These are phyloP conservation scores for Trichomonas tenax DNA, from an alignment of 208 protist species.

Conservation along the genomic window DNA sequence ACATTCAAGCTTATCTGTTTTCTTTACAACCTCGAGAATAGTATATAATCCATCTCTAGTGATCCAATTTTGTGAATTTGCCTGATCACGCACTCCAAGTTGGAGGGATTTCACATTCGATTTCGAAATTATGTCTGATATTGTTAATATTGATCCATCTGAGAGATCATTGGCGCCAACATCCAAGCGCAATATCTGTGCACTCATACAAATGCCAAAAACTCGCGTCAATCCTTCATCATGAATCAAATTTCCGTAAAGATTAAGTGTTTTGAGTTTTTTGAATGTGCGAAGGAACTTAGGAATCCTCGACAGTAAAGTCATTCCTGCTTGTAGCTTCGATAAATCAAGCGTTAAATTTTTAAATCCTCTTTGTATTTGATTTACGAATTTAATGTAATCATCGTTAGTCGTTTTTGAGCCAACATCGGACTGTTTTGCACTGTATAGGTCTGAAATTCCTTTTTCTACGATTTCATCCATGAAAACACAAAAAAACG, in stretches of 20 bases:
- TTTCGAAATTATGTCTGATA: background rate
- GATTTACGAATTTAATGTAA: background rate
- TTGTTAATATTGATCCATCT: background rate
- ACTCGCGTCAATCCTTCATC: background rate
- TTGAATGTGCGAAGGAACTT: background rate
- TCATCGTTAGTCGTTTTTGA: background rate
- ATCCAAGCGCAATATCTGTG: background rate
- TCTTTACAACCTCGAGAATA: background rate
- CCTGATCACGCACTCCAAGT: background rate
- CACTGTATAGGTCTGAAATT: background rate
- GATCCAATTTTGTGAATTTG: background rate
- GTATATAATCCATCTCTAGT: background rate
- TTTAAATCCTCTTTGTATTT: background rate
- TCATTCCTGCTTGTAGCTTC: background rate
- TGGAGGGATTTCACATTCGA: background rate
- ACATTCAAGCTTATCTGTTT: background rate
- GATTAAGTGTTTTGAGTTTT: background rate
- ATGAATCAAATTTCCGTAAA: conserved; percentile 23
- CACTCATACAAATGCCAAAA: background rate
- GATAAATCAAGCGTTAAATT: background rate
- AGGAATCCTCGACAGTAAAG: background rate
- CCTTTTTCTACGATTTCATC: background rate
- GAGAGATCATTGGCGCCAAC: background rate
- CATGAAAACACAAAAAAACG: background rate
- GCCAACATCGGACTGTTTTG: background rate